Conservation (phyloP, 805 yeast species). For the Pichia scutulata region DNA sequence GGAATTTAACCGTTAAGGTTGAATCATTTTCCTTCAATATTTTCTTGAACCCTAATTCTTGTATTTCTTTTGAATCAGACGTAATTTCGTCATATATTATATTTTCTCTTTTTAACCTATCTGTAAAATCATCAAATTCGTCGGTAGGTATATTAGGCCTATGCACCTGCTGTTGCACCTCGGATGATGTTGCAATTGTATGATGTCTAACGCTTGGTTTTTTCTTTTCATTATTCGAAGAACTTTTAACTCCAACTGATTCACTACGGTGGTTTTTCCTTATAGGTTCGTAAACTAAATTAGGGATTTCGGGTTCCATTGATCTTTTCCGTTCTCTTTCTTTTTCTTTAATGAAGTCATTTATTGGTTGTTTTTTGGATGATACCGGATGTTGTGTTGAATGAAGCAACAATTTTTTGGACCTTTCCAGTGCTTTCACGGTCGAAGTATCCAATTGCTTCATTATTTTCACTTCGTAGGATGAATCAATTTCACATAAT, state of each 20-base stretch:
- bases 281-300: neutral
- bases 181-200: neutral
- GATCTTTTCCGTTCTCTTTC: constrained; percentile 11
- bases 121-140: constrained; percentile 16
- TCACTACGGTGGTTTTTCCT: neutral
- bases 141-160: neutral
- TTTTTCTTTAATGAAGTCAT: constrained; percentile 39
- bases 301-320: constrained; percentile 7
- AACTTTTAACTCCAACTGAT: neutral
- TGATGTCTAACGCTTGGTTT: neutral
- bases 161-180: neutral
- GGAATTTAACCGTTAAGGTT: constrained; percentile 16
- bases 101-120: constrained; percentile 16
- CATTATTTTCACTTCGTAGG: constrained; percentile 35
- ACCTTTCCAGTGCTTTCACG: constrained; percentile 54
- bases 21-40: constrained; percentile 8
- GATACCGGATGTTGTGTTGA: neutral
- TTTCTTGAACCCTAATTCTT: constrained; percentile 16
- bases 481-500: constrained; percentile 46
- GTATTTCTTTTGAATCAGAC: constrained; percentile 17
- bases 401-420: constrained; percentile 22
- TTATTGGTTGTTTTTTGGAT: constrained; percentile 37
- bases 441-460: constrained; percentile 36
- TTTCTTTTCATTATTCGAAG: neutral
- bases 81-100: constrained; percentile 19